Conservation (phyloP, 2,329 filamentous ascomycete species). For the Coniochaeta pulveracea region DNA sequence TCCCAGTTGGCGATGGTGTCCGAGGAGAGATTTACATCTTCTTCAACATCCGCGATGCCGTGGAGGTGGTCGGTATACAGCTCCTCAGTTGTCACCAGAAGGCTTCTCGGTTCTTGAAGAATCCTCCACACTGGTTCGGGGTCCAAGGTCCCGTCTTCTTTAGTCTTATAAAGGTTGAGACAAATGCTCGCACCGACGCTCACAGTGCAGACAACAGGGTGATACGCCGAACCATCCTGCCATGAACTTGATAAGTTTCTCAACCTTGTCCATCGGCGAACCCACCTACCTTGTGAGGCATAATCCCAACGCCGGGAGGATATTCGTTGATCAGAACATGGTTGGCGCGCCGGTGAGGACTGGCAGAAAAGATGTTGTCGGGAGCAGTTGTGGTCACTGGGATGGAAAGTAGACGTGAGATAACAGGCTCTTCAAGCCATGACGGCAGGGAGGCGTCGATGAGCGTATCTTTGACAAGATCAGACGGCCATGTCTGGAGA, state of each 20-base stretch:
- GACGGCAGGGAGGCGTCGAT: conserved; percentile 61
- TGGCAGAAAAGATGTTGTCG: conserved; percentile 42
- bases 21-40: conserved; percentile 53
- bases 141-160: conserved; percentile 46
- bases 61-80: conserved; percentile 65
- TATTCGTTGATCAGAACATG: conserved; percentile 96
- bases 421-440: conserved; percentile 63
- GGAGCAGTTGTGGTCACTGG: conserved; percentile 21
- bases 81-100: conserved; percentile 58
- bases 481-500: conserved; percentile 82
- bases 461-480: conserved; percentile 67
- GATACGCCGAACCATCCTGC: conserved; percentile 72
- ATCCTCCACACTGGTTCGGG: conserved; percentile 43
- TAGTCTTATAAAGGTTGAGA: conserved; percentile 62
- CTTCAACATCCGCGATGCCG: conserved; percentile 55
- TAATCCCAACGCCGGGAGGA: conserved; percentile 78
- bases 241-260: conserved; percentile 14
- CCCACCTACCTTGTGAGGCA: conserved; percentile 64
- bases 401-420: conserved; percentile 47
- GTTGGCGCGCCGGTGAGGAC: conserved; percentile 70
- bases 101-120: conserved; percentile 73
- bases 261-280: conserved; percentile 2
- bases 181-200: conserved; percentile 71
- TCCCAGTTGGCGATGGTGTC: conserved; percentile 63
- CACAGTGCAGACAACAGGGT: conserved; percentile 81